Evolutionary conservation across 2,329 filamentous ascomycete species (phyloP), one percentile per base, ranked within the genome.

Genomic region (Trichoderma sp.): DNA sequence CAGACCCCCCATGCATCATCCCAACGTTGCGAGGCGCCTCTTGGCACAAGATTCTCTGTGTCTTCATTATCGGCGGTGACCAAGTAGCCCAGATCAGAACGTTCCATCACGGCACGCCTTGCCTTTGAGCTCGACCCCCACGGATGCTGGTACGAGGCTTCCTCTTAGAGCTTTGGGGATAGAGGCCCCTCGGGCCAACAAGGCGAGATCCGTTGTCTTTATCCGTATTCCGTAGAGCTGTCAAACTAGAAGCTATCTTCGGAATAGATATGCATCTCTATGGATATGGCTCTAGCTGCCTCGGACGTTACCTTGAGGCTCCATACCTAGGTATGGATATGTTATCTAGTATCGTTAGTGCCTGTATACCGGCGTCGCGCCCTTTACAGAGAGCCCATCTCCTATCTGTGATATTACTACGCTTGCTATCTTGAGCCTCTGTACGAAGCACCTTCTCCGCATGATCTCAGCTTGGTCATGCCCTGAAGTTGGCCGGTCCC

Each of bases 1-100:
- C 43, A 39, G 52, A 65, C 59, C 67, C 66, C 66, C 67, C 59
- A 30, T 69, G 28, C 55, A 69, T 30, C 67, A 69, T 32, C 67
- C 59, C 59, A 69, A 69, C 67, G 67, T 69, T 69, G 60, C 67
- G 39, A 55, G 39, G 30, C 28, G 30, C 10, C 37, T 39, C 59
- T 64, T 64, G 59, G 58, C 58, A 28, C 32, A 24, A 34, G 26
- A 26, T 49, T 43, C 18, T 32, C 43, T 26, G 32, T 49, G 18
- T 34, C 34, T 65, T 56, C 43, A 39, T 39, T 21, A 24, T 65
- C 34, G 37, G 61, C 49, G 51, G n/a, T 43, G 61, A 39, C 52
- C 46, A 52, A 28, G 18, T 2, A 32, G 21, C 18, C 49, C 66
- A 58, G 14, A 56, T 68, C 59, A 63, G 51, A 63, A 68, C 66